Evolutionary conservation across 2,329 filamentous ascomycete species (phyloP), one percentile per base, ranked within the genome.

Genomic region (Colletotrichum navitas): DNA sequence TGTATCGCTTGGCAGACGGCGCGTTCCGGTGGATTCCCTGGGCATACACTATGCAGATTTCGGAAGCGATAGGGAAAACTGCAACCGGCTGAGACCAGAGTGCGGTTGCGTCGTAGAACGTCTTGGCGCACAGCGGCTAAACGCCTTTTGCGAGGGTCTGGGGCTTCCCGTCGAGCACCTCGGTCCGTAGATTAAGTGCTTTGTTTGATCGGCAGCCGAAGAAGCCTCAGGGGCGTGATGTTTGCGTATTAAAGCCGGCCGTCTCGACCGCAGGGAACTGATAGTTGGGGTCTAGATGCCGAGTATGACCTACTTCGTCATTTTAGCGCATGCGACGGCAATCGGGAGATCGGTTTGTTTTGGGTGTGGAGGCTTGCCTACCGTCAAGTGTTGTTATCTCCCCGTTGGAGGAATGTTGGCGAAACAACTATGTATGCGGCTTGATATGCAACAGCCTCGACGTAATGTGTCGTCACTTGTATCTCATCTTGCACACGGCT

Each of bases 81-180:
- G 55, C n/a, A 59, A 43, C 5, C 55, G 24, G 16, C 55, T 21
- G 36, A 59, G 55, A 59, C 55, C 55, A 43, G 7, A 29, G 55
- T 55, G 55, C 55, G 55, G 36, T 59, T 59, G 36, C 55, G 55
- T 29, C 55, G 24, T 21, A 21, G 24, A 29, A 6, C 14, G 24
- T 21, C n/a, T 29, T 59, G 36, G 39, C 36, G 24, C 36, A 18
- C 41, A 32, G 26, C 49, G 32, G 49, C 49, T 32, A 1, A 29
- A 32, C 8, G 5, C 8, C 24, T 3, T 59, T 8, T 6, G 26
- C 8, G 36, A 59, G 4, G 55, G 55, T 11, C 36, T 12, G 8
- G 36, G 1, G 24, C 21, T 11, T 36, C 11, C 10, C 32, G 21
- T 24, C 32, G 5, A 34, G 21, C 26, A 2, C 14, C 26, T 51